These are phyloP conservation scores for Russula lepida DNA, from an alignment of 768 basidiomycete genomes.

Conservation along the genomic window DNA sequence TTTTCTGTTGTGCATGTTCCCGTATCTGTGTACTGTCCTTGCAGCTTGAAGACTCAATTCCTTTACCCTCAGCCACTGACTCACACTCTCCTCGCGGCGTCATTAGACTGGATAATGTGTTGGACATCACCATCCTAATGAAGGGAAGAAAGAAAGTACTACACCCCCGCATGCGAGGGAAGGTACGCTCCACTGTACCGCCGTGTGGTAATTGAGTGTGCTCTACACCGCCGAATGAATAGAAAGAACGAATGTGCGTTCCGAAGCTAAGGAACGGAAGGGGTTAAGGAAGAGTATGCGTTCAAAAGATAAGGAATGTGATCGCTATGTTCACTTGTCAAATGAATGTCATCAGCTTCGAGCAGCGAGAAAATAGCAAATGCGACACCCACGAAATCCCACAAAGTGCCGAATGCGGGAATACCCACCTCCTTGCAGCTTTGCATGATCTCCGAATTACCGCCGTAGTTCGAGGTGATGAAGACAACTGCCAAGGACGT, in stretches of 20 bases:
- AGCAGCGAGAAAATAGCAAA: background rate
- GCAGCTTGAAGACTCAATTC: background rate
- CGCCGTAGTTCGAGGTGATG: constrained; percentile 36
- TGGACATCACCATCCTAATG: too few species aligned
- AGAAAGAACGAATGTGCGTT: background rate
- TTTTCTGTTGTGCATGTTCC: background rate
- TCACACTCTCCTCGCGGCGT: background rate
- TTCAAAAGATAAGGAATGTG: too few species aligned
- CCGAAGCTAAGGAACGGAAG: too few species aligned
- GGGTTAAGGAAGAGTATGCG: too few species aligned
- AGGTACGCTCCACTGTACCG: background rate
- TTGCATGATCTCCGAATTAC: constrained; percentile 37
- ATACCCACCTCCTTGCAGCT: constrained; percentile 32
- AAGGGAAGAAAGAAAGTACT: too few species aligned
- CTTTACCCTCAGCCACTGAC: background rate
- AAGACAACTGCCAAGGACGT: constrained; percentile 29
- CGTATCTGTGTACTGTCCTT: background rate
- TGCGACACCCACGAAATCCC: constrained; percentile 21
- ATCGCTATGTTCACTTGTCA: constrained; percentile 3
- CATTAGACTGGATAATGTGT: too few species aligned
- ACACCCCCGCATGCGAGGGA: background rate
- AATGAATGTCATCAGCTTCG: background rate
- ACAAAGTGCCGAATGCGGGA: constrained; percentile 31
- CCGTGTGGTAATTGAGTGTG: background rate
- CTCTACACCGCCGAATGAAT: background rate